Base-by-base conservation (phyloP, 108 stramenopile species). In the Heterococcus sp. region DNA sequence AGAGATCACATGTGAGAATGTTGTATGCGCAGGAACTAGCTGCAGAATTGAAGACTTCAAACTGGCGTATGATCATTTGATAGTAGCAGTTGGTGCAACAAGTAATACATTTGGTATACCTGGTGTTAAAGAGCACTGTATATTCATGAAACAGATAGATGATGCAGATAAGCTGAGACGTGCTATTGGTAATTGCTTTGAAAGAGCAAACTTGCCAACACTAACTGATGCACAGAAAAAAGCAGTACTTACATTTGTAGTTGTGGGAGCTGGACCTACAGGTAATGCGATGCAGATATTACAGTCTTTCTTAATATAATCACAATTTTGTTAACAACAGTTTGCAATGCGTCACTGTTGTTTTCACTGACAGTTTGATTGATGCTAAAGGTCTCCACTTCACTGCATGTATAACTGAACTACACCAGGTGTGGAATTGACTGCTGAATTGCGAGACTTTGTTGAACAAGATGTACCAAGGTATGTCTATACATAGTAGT, bases 191-290 rank as follows among this genome's bases (percentile, higher is more conserved):
- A 94, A 95, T 74, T 94, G 92, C 80, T 97, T 97, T 86, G 96
- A 97, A 74, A 89, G 93, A 67, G 96, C 95, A n/a, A 92, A 90
- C 63, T 76, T 95, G n/a, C 96, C 96, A 0, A 75, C 78, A 34
- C 72, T 92, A 58, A 68, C 80, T 29, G 93, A 93, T 27, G 89
- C 86, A 66, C 92, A 94, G 79, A 86, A 92, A 28, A 72, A 76
- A 29, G 86, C 85, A 26, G 88, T 87, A 8, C 75, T 97, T 37
- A 93, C 95, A 0, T 95, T 97, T 85, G 94, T 91, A 32, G 88
- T 95, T 14, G 93, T 97, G 58, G 96, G 96, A 28, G 96, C 94
- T 0, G 96, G 96, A 36, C 96, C 96, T 0, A 97, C 96, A 2
- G 95, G n/a, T n/a, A n/a, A n/a, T n/a, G n/a, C n/a, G n/a, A n/a